These are phyloP conservation scores for Vanilla planifolia DNA, from an alignment of 106 monocot species.

Conservation along the genomic window DNA sequence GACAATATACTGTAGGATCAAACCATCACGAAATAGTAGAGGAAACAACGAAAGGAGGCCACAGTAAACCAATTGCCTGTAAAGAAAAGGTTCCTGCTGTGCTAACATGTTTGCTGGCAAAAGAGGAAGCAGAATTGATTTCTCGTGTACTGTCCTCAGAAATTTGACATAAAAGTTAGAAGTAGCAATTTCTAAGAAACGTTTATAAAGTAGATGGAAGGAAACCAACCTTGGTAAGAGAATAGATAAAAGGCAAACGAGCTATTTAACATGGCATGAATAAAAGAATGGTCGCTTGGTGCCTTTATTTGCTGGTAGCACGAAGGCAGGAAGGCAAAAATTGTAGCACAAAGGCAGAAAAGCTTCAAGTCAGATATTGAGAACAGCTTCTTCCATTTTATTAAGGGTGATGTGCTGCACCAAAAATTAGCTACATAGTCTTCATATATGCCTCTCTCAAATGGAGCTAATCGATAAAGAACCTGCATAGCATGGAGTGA, in stretches of 20 bases:
- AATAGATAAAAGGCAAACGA: no score
- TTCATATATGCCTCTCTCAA: no score
- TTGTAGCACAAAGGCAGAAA: no score
- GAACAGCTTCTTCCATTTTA: slow-evolving; percentile 3
- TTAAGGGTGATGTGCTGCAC: not conserved
- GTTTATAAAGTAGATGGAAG: not conserved
- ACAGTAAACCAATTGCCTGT: slow-evolving; percentile 53
- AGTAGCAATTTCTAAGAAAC: not conserved
- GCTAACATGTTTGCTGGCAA: slow-evolving; percentile 88
- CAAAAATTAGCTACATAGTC: slow-evolving; percentile 9
- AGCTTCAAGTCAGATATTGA: no score
- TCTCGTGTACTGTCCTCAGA: slow-evolving; percentile 94
- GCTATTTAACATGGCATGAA: no score
- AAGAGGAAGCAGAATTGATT: slow-evolving; percentile 89
- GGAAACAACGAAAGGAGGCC: slow-evolving; percentile 86
- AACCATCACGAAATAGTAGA: slow-evolving; percentile 64
- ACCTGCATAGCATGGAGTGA: slow-evolving; percentile 66
- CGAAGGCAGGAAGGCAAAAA: slow-evolving; percentile 16
- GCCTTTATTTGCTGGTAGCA: no score
- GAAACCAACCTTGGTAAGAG: slow-evolving; percentile 6
- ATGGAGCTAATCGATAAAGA: slow-evolving; percentile 51
- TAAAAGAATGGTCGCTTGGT: slow-evolving; percentile 53
- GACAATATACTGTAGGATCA: slow-evolving; percentile 68
- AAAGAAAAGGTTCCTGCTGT: slow-evolving; percentile 64
- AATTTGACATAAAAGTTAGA: slow-evolving; percentile 6